Evolutionary conservation across 139 green algal genomes (phyloP).

Genomic region (Marvania coccoides): DNA sequence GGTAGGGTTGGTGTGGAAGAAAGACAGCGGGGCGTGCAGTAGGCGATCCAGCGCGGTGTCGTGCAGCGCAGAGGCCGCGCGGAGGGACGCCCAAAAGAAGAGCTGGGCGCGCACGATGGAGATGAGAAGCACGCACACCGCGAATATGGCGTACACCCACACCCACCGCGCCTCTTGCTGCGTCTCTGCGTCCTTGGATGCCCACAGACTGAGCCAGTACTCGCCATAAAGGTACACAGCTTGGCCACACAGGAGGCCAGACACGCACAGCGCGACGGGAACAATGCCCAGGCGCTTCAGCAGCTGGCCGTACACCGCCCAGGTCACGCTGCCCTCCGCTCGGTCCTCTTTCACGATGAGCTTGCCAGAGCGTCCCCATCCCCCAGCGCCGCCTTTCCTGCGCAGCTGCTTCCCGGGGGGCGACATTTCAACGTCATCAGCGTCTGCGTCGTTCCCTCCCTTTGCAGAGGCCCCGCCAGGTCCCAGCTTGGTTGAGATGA

Average conservation of each 20-base stretch:
- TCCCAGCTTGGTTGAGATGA: conserved; percentile 4
- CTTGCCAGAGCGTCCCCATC: conserved; percentile 10
- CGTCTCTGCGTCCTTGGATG: conserved; percentile 4
- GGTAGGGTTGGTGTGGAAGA: conserved; percentile 91
- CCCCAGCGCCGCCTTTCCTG: too few species aligned
- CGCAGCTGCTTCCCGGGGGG: too few species aligned
- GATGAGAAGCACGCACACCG: conserved; percentile 33
- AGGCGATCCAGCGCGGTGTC: conserved; percentile 34
- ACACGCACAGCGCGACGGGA: not conserved
- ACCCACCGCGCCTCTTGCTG: conserved; percentile 31
- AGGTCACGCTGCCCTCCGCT: conserved; percentile 40
- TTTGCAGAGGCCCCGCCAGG: not conserved
- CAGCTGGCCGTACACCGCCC: conserved; percentile 47
- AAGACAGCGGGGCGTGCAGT: conserved; percentile 75
- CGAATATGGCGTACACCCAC: conserved; percentile 53
- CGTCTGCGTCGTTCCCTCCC: not conserved
- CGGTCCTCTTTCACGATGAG: conserved; percentile 26
- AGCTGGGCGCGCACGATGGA: conserved; percentile 30
- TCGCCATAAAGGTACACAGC: conserved; percentile 45
- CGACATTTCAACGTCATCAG: not conserved
- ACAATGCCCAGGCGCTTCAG: not conserved
- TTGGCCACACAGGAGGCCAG: conserved; percentile 53
- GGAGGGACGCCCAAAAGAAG: conserved; percentile 55
- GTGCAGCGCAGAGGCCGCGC: conserved; percentile 48
- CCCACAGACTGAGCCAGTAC: conserved; percentile 64